Base-by-base conservation (phyloP, 2,329 filamentous ascomycete genomes). In the Phyllosticta citrichinensis region DNA sequence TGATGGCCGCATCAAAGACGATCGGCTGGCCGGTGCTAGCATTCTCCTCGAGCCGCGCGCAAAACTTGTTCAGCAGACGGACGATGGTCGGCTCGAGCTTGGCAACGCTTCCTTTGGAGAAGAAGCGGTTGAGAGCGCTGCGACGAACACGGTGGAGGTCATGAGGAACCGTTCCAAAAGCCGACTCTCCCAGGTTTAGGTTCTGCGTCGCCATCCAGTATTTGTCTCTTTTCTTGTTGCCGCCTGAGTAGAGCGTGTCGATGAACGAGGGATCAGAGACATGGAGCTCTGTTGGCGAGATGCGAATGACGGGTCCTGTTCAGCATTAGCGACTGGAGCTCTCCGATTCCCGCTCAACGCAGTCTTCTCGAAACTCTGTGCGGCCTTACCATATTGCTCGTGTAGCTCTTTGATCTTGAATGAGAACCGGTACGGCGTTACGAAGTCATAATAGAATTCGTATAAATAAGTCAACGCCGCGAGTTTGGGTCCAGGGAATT, bases 211-310 rank as follows among this genome's bases (percentile, higher is more conserved):
- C 64, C 55, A 60, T 62, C 47, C 8, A 20, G 56, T 65, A 61
- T 22, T 65, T 66, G 62, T 66, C 62, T 22, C 65, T 60, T 12
- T 58, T 62, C 67, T 58, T 60, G 50, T 54, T 24, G 24, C 52
- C 47, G 8, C 56, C 22, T 3, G 57, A 61, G 57, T 74, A 74
- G 20, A 74, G 64, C 6, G 69, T 65, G 11, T 74, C 71, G 57
- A 70, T 73, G 68, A 72, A 77, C 56, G 66, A 65, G n/a, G 73
- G 68, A 64, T 77, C 75, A 52, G 70, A 67, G 63, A 77, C 73
- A 59, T 78, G 76, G 35, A 78, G 62, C 65, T 78, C 76, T 60
- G 73, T 59, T 9, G 76, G 76, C 2, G 72, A 76, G 61, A 77
- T 76, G 57, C 76, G 70, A 33, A 78, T 67, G 54, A 77, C 72